These are phyloP conservation scores for Helotiales sp. DNA, from an alignment of 2,329 filamentous ascomycete species.

Conservation along the genomic window DNA sequence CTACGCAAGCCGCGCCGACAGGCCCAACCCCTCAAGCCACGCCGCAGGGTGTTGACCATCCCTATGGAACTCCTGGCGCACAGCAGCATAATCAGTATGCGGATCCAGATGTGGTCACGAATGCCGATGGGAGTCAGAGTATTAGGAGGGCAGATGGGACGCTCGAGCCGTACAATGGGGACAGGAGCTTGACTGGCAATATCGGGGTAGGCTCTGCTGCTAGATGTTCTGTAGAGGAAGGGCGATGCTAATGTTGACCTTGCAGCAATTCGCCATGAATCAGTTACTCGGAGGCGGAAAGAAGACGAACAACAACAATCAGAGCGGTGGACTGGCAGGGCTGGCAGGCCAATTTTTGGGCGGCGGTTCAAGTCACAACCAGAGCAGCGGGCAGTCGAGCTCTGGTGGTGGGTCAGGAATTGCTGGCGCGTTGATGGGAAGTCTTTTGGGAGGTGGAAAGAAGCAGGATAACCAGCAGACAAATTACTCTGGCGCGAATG, in stretches of 20 bases:
- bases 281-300: slow-evolving; percentile 37
- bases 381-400: slow-evolving; percentile 13
- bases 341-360: slow-evolving; percentile 40
- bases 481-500: slow-evolving; percentile 41
- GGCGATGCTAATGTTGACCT: slow-evolving; percentile 13
- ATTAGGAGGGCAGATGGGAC: slow-evolving; percentile 60
- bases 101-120: slow-evolving; percentile 51
- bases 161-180: slow-evolving; percentile 54
- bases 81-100: slow-evolving; percentile 2
- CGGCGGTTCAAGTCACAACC: slow-evolving; percentile 26
- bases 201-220: slow-evolving; percentile 53
- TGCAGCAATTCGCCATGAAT: slow-evolving; percentile 35
- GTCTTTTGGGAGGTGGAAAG: slow-evolving; percentile 52
- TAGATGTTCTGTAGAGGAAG: neutral
- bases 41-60: slow-evolving; percentile 52
- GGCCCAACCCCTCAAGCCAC: slow-evolving; percentile 58
- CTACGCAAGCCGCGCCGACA: slow-evolving; percentile 62
- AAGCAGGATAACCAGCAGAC: slow-evolving; percentile 37
- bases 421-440: slow-evolving; percentile 47
- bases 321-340: slow-evolving; percentile 30
- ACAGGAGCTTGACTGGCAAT: slow-evolving; percentile 52
- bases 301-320: slow-evolving; percentile 22
- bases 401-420: slow-evolving; percentile 32
- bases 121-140: slow-evolving; percentile 62
- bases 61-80: slow-evolving; percentile 47